Conservation (phyloP, 306 rosid genomes). For the Fagus sylvatica region DNA sequence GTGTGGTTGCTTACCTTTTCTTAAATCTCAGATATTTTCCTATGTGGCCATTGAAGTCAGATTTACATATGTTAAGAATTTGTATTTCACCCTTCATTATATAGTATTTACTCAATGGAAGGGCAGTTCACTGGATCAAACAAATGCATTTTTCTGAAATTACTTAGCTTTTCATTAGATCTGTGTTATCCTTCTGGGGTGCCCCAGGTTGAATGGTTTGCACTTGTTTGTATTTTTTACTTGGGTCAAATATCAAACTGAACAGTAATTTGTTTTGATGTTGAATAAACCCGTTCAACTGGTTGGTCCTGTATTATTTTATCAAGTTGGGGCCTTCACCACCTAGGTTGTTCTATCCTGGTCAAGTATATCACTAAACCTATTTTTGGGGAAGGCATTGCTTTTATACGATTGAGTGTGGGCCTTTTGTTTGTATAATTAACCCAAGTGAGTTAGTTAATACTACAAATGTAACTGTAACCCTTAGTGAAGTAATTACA, state of each 20-base stretch:
- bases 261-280: conserved; percentile 15
- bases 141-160: conserved; percentile 1
- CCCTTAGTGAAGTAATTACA: too few relatives aligned
- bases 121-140: background rate
- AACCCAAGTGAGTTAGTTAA: too few relatives aligned
- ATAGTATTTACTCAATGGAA: background rate
- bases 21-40: background rate
- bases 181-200: background rate
- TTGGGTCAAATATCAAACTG: conserved; percentile 5
- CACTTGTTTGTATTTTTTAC: conserved; percentile 3
- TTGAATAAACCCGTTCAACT: background rate
- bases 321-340: background rate
- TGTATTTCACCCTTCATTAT: background rate
- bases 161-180: background rate
- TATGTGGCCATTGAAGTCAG: background rate
- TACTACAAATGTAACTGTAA: too few relatives aligned
- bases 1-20: background rate
- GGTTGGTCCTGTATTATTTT: background rate
- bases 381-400: background rate
- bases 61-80: background rate
- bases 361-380: background rate
- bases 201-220: conserved; percentile 7
- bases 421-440: conserved; percentile 1
- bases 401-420: background rate
- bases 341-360: background rate